Evolutionary conservation across 352 stramenopile genomes (phyloP), one percentile per base, ranked within the genome.

Genomic region (Phytophthora lateralis): DNA sequence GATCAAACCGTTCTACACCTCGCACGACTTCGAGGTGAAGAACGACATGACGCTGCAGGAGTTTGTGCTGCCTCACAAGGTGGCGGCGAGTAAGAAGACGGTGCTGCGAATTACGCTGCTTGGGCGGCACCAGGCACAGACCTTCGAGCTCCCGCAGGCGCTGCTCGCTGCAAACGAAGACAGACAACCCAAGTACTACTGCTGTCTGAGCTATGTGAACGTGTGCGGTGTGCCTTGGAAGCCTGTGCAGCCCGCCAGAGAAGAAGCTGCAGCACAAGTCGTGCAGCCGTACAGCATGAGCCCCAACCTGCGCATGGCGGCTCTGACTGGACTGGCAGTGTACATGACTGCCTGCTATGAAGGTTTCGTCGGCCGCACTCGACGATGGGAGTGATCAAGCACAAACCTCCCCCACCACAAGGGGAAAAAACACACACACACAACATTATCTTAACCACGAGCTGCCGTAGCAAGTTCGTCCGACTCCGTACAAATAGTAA

Each of bases 21-120:
- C 85, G 5, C 74, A 68, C 15, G 46, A 73, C 1, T 95, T 75
- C 47, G 41, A 72, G 11, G 71, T 93, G 14, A 56, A 75, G 44
- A 95, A 92, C 53, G 81, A 88, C 45, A 93, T 93, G 84, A 78
- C 56, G 27, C 54, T 91, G 48, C 80, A 91, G 54, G 56, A 82
- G 15, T 91, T 91, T 44, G 52, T 63, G 29, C 66, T 94, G 0
- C 77, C 76, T 3, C 47, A 55, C 8, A 81, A 81, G 12, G 75
- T 94, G 50, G 68, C 76, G 20, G 55, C 67, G 11, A 73, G 66
- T 17, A 71, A 59, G 18, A 71, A 69, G 7, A 81, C 75, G 6
- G 54, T 88, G 20, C 45, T 94, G 26, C 75, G 85, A 7, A 71
- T 94, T 30, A 80, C 76, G 21, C 52, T 94, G 37, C 26, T 90